These are phyloP conservation scores for Rhizophagus sp. DNA, from an alignment of 192 early-diverging fungal species.

Conservation along the genomic window DNA sequence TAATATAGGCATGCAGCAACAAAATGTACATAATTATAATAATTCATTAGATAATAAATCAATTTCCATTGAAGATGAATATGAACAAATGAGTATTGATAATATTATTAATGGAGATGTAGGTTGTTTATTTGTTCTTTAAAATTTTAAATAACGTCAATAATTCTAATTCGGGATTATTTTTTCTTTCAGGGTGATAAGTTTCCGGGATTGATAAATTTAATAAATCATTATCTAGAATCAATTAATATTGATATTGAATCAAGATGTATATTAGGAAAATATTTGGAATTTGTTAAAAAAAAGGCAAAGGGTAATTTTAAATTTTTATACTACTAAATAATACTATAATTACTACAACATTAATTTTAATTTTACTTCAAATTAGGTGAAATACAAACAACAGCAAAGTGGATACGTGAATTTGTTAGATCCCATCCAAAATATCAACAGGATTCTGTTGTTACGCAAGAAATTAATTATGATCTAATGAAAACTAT, in stretches of 20 bases:
- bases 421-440: slow-evolving; percentile 85
- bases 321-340: not conserved
- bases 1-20: not conserved
- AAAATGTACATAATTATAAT: not conserved
- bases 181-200: slow-evolving; percentile 39
- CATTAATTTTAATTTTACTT: not conserved
- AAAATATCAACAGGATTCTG: slow-evolving; percentile 87
- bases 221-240: slow-evolving; percentile 86
- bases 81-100: slow-evolving; percentile 79
- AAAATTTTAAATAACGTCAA: not conserved
- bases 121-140: not conserved
- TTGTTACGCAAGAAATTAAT: slow-evolving; percentile 80
- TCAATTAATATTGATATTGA: slow-evolving; percentile 64
- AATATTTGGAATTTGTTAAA: slow-evolving; percentile 79
- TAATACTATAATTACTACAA: not conserved
- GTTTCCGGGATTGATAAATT: slow-evolving; percentile 82
- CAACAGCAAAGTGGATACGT: slow-evolving; percentile 88
- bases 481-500: slow-evolving; percentile 78
- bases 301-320: slow-evolving; percentile 74
- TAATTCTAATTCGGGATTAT: not conserved
- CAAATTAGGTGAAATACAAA: slow-evolving; percentile 61
- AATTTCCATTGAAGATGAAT: slow-evolving; percentile 41
- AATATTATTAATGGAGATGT: slow-evolving; percentile 90
- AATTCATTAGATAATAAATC: not conserved
- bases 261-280: slow-evolving; percentile 68